Percentiles rank a stretch among this genome's conserved stretches.
These are phyloP conservation scores for Monilinia polystroma DNA, from an alignment of 2,329 filamentous ascomycete species.

Conservation along the genomic window DNA sequence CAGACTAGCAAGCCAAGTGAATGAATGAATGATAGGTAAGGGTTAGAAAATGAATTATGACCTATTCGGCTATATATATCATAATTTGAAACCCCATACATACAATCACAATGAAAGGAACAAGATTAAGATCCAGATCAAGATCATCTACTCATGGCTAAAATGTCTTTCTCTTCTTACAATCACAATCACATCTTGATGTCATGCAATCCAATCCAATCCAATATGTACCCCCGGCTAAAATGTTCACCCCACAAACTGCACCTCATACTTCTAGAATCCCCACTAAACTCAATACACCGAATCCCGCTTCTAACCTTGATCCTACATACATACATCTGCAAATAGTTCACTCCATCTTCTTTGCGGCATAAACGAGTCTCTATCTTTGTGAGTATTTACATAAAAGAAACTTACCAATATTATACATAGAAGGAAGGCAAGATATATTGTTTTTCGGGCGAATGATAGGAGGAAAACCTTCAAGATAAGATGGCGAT, in stretches of 20 bases:
- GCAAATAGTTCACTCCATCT: slow-evolving; percentile 7
- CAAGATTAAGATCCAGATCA: neutral
- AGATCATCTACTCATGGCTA: too few species aligned
- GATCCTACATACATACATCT: neutral
- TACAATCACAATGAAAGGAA: neutral
- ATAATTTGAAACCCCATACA: neutral
- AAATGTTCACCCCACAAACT: slow-evolving; percentile 21
- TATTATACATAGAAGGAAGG: neutral
- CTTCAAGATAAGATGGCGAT: slow-evolving; percentile 42
- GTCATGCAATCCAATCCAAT: neutral
- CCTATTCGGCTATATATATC: neutral
- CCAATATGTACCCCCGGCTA: slow-evolving; percentile 3
- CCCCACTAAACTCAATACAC: slow-evolving; percentile 20
- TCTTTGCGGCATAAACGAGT: neutral
- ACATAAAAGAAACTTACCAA: neutral
- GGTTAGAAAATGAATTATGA: neutral
- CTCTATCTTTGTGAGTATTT: neutral
- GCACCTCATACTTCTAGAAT: slow-evolving; percentile 23
- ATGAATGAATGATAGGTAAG: neutral
- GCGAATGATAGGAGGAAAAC: slow-evolving; percentile 3
- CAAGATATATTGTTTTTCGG: neutral
- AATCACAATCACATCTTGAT: too few species aligned
- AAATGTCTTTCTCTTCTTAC: too few species aligned
- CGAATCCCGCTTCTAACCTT: slow-evolving; percentile 16
- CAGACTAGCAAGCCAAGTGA: too few species aligned